Conservation (phyloP, 305 asterid species). For the Nicotiana rustica region DNA sequence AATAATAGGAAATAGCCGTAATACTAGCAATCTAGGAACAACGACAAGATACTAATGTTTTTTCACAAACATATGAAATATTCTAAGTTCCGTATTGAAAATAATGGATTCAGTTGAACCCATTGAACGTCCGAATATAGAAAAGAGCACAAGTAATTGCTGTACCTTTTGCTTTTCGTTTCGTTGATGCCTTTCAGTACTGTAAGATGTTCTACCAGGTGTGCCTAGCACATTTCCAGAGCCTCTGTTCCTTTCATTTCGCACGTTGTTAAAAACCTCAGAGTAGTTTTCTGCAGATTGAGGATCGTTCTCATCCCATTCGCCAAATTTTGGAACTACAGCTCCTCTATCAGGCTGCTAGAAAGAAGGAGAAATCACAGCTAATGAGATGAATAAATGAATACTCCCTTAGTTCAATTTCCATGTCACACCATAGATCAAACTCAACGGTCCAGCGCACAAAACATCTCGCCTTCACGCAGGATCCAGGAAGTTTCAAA, state of each 20-base stretch:
- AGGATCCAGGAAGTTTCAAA: too few species aligned
- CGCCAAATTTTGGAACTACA: constrained; percentile 83
- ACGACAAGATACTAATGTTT: too few species aligned
- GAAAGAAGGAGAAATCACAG: neutral
- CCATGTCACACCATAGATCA: neutral
- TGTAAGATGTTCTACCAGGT: constrained; percentile 48
- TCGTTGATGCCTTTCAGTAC: constrained; percentile 34
- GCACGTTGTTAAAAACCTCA: constrained; percentile 61
- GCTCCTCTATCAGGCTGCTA: constrained; percentile 71
- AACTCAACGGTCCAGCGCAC: too few species aligned
- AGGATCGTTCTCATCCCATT: constrained; percentile 74
- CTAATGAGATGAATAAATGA: neutral
- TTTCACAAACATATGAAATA: too few species aligned
- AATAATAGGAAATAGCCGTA: too few species aligned
- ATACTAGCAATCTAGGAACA: too few species aligned
- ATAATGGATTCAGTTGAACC: too few species aligned
- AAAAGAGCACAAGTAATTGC: too few species aligned
- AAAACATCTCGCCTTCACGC: too few species aligned
- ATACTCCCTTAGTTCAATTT: too few species aligned
- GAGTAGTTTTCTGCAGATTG: constrained; percentile 76
- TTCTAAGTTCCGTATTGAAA: too few species aligned
- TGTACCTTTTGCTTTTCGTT: constrained; percentile 21
- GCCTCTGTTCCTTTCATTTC: constrained; percentile 48
- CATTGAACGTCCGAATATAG: too few species aligned
- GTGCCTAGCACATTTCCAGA: constrained; percentile 46